Evolutionary conservation across 2,329 filamentous ascomycete species (phyloP).

Genomic region (Phaeosphaeriaceae sp.): DNA sequence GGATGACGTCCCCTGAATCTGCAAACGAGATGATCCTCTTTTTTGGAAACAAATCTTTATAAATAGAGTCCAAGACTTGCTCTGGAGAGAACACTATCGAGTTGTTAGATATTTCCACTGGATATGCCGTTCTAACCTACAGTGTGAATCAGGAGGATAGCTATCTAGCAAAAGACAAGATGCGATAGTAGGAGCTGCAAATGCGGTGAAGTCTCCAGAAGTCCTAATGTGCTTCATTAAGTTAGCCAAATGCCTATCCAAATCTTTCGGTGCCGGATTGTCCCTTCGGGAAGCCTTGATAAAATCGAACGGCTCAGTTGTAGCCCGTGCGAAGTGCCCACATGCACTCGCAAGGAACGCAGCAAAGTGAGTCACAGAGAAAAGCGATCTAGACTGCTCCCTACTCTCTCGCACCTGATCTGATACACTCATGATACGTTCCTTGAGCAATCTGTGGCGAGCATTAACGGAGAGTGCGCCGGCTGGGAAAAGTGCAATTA

Average conservation of each 20-base stretch:
- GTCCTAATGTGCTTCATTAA: slow-evolving; percentile 24
- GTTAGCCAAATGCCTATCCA: slow-evolving; percentile 22
- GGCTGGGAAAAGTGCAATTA: too few species aligned
- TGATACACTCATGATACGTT: too few species aligned
- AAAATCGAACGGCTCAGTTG: too few species aligned
- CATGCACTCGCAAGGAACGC: too few species aligned
- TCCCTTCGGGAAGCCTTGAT: slow-evolving; percentile 7
- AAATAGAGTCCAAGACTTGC: slow-evolving; percentile 11
- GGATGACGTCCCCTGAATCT: slow-evolving; percentile 13
- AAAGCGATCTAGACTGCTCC: too few species aligned
- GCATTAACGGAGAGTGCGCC: too few species aligned
- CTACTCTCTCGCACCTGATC: too few species aligned
- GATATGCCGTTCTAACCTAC: neutral
- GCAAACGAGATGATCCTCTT: slow-evolving; percentile 1
- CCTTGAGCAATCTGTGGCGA: too few species aligned
- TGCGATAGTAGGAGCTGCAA: slow-evolving; percentile 26
- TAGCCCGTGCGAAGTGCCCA: too few species aligned
- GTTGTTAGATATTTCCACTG: neutral
- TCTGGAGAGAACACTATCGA: neutral
- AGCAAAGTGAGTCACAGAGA: too few species aligned
- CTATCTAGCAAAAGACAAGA: slow-evolving; percentile 29
- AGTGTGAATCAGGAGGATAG: slow-evolving; percentile 19
- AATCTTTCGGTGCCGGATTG: neutral
- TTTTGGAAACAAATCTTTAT: slow-evolving; percentile 12
- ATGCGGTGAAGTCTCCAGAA: slow-evolving; percentile 20